Conservation (phyloP, 768 basidiomycete genomes). For the Naganishia kalamii region DNA sequence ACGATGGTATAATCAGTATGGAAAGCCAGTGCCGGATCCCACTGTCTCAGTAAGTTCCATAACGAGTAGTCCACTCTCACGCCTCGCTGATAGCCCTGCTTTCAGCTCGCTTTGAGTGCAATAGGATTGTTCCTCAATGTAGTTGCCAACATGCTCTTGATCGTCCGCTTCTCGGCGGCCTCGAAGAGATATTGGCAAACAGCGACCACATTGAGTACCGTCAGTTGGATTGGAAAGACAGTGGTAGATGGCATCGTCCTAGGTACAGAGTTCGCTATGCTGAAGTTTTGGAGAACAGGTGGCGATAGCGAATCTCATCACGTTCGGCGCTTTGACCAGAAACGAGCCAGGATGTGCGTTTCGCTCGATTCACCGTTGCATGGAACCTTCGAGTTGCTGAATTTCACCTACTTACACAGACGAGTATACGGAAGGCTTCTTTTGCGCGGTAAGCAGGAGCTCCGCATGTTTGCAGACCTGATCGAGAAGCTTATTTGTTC, state of each 20-base stretch:
- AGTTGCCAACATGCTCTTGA: constrained; percentile 43
- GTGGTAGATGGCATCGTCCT: constrained; percentile 19
- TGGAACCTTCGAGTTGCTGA: not conserved
- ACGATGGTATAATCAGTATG: constrained; percentile 41
- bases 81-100: not conserved
- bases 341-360: constrained; percentile 30
- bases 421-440: constrained; percentile 28
- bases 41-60: constrained; percentile 25
- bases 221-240: constrained; percentile 46
- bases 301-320: constrained; percentile 39
- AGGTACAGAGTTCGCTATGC: constrained; percentile 4
- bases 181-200: constrained; percentile 29
- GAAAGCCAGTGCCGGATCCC: constrained; percentile 35
- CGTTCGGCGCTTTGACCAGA: constrained; percentile 31
- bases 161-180: constrained; percentile 43
- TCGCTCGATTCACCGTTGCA: not conserved
- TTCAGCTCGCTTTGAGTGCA: constrained; percentile 29
- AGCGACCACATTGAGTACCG: constrained; percentile 28
- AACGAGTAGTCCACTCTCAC: not conserved
- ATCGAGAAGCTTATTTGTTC: not conserved
- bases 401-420: not conserved
- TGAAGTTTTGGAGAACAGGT: constrained; percentile 24
- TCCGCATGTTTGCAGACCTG: too few species aligned
- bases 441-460: constrained; percentile 26
- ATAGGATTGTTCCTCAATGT: constrained; percentile 42